Evolutionary conservation across 768 basidiomycete species (phyloP), one percentile per base, ranked within the genome.

Genomic region (Mycena latifolia): DNA sequence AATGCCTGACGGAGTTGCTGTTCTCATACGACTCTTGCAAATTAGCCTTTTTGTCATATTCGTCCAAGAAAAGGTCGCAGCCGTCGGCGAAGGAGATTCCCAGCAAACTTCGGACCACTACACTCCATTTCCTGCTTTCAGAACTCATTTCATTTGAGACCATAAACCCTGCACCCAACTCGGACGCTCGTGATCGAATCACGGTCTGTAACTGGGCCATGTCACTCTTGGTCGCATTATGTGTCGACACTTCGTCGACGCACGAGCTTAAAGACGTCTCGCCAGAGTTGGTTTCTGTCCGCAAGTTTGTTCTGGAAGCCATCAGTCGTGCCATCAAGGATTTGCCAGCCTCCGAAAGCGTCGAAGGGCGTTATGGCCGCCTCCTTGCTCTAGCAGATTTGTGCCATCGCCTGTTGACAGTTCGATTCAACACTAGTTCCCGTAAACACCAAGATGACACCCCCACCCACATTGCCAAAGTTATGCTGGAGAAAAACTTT

Each of bases 401-500:
- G 28, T 94, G 94, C 73, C 88, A 94, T 77, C 92, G 95, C 11
- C 81, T 99, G 35, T 83, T 99, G 61, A 92, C 91, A 2, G 91
- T 93, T 25, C 88, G 92, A 29, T 89, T 92, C 77, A 90, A 86
- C 64, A 81, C 81, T 8, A 76, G 80, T 37, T 85, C 87, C 58
- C 82, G 89, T 48, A 88, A 85, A 69, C 81, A 84, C 43, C 83
- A 85, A 61, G 89, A 89, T 50, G 97, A 95, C 54, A 85, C 85
- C n/a, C 91, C 92, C 5, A 91, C 96, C 10, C 96, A 98, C 66
- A 86, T 99, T 56, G 95, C 97, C 24, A 98, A 98, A 81, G 87
- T 96, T 67, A 99, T 99, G 98, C 80, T 99, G 55, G 98, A 99
- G 84, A 98, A 98, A 82, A 94, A 94, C 74, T 96, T 94, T 69